A percentile compares a stretch with the other conserved stretches of the same genome.
Evolutionary conservation across 2,329 filamentous ascomycete genomes (phyloP).

Genomic region (Leptographium lundbergii): DNA sequence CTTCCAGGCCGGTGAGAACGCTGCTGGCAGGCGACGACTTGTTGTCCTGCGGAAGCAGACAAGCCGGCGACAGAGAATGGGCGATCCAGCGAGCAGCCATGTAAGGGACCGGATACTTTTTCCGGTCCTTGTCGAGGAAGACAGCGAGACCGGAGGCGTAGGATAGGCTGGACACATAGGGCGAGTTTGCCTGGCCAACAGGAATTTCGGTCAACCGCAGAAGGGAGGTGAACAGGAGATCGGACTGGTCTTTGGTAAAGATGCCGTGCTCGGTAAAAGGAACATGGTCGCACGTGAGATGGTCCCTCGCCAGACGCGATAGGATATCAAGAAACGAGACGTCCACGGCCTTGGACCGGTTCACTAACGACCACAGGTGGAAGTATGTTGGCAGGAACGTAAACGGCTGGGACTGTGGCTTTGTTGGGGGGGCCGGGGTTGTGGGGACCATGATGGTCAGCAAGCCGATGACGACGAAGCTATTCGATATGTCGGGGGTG

Average conservation of each 20-base stretch:
- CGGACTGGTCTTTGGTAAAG: constrained; percentile 83
- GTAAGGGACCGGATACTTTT: constrained; percentile 85
- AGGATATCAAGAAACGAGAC: constrained; percentile 80
- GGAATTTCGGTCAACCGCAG: constrained; percentile 87
- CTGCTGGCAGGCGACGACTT: constrained; percentile 43
- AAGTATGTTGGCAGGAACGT: constrained; percentile 89
- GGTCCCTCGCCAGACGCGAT: constrained; percentile 77
- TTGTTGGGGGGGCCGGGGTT: constrained; percentile 57
- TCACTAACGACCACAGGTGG: constrained; percentile 90
- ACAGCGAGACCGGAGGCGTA: constrained; percentile 70
- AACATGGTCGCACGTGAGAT: constrained; percentile 60
- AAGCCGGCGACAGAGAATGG: constrained; percentile 80
- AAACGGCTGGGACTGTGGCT: constrained; percentile 68
- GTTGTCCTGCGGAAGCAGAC: constrained; percentile 42
- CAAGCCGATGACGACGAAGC: constrained; percentile 81
- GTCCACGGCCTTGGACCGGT: constrained; percentile 78
- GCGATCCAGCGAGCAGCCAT: constrained; percentile 88
- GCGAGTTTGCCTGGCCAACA: constrained; percentile 87
- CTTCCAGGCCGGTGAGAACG: constrained; percentile 74
- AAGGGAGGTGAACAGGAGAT: constrained; percentile 84
- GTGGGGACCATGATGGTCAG: constrained; percentile 85
- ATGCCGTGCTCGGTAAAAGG: constrained; percentile 79
- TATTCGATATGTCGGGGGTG: constrained; percentile 81
- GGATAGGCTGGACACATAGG: constrained; percentile 73
- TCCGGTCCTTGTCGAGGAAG: constrained; percentile 81